Evolutionary conservation across 345 rosid species (phyloP), one percentile per base, ranked within the genome.

Genomic region (Lepidium africanum): DNA sequence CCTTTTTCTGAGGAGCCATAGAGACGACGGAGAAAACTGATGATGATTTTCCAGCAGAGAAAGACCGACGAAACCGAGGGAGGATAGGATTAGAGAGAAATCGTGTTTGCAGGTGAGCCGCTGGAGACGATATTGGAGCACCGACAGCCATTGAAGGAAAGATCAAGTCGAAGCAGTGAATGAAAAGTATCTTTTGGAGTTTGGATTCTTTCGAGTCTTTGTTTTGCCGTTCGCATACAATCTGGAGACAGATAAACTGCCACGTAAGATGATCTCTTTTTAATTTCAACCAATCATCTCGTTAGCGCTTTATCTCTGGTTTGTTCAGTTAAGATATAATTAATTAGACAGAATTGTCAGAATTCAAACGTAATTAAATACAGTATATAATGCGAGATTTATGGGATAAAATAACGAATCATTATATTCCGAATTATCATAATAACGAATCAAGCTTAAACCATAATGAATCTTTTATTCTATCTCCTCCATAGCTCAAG

Each of bases 1-100:
- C 98, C 96, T 93, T 90, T 69, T 80, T 83, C 70, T 77, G 62
- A 41, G 97, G 76, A n/a, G 97, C 89, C 98, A 90, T 90, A 72
- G 91, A 79, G 32, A 90, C 86, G 76, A 90, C 42, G 21, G 86
- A 77, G 15, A 78, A 68, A 33, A 81, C 3, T 53, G 78, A 2
- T 21, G 69, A 63, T 54, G 67, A 41, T 21, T 67, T 72, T 62
- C 70, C 79, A 50, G 81, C 13, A 30, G 85, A 75, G 49, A n/a
- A 38, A 4, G 59, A 47, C 35, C 59, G 74, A 65, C 53, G 49
- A 37, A 67, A 19, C 48, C 56, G 78, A 12, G 76, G 78, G 16
- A 63, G 65, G 32, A 65, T 13, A 12, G 74, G 78, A 9, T 82
- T 46, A 52, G 81, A 79, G 48, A 75, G 75, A 33, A 80, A 53